Percentiles rank a stretch among this genome's conserved stretches.
Evolutionary conservation across 1,139 yeast species (phyloP).

Genomic region (Kodamaea sp.): DNA sequence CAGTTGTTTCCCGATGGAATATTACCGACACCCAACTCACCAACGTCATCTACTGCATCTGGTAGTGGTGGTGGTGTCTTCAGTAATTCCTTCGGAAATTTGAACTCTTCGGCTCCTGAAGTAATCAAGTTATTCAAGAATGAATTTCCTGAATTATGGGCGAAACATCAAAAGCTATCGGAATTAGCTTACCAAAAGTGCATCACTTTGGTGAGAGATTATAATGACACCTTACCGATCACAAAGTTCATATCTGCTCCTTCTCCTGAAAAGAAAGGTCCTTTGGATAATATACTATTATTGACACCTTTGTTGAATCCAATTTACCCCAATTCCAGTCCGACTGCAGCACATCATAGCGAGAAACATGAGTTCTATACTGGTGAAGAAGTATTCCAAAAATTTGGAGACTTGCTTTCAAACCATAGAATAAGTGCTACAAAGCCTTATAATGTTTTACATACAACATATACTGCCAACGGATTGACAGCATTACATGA

Average conservation of each 20-base stretch:
- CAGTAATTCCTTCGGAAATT: background rate
- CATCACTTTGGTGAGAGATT: constrained; percentile 56
- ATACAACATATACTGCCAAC: constrained; percentile 63
- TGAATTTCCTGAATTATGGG: constrained; percentile 34
- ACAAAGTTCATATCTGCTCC: constrained; percentile 35
- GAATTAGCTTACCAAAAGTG: constrained; percentile 50
- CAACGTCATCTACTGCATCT: constrained; percentile 24
- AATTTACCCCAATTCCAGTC: constrained; percentile 22
- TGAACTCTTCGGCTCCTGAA: constrained; percentile 6
- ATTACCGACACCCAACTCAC: constrained; percentile 3
- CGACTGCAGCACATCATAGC: background rate
- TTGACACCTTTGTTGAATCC: constrained; percentile 54
- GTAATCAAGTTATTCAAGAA: constrained; percentile 25
- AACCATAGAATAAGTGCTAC: constrained; percentile 29
- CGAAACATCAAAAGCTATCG: constrained; percentile 44
- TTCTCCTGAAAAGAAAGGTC: constrained; percentile 9
- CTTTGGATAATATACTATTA: constrained; percentile 39
- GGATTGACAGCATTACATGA: constrained; percentile 61
- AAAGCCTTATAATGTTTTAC: constrained; percentile 47
- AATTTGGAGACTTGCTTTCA: constrained; percentile 42
- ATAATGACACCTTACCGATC: constrained; percentile 50
- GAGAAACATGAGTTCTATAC: constrained; percentile 26
- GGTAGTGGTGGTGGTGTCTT: no score
- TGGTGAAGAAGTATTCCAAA: constrained; percentile 59
- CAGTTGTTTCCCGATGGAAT: constrained; percentile 41